Evolutionary conservation across 1,284 basidiomycete species (phyloP).

Genomic region (Flammula alnicola): DNA sequence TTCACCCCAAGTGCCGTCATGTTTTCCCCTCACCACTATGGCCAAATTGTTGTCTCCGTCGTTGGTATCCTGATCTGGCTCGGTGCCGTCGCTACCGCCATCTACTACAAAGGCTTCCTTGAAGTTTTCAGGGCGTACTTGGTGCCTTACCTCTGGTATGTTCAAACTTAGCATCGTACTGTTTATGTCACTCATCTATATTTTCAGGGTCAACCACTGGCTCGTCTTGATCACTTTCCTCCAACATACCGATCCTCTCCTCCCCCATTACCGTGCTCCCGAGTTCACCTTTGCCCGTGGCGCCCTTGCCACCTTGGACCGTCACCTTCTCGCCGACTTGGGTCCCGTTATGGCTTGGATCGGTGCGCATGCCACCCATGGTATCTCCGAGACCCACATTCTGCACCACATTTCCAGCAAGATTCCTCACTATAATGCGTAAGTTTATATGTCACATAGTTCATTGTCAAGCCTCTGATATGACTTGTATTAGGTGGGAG

Average conservation of each 20-base stretch:
- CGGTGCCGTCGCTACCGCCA: conserved; percentile 61
- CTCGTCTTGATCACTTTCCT: conserved; percentile 93
- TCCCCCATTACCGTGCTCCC: conserved; percentile 92
- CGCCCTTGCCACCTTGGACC: conserved; percentile 93
- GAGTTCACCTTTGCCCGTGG: conserved; percentile 96
- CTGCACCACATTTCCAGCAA: conserved; percentile 90
- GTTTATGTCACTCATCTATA: conserved; percentile 1
- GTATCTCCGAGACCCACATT: conserved; percentile 94
- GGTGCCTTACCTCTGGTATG: conserved; percentile 88
- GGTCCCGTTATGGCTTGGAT: conserved; percentile 78
- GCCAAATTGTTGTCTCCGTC: conserved; percentile 85
- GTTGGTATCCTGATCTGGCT: conserved; percentile 83
- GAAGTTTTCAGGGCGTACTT: conserved; percentile 85
- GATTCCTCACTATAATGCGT: conserved; percentile 92
- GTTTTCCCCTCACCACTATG: conserved; percentile 84
- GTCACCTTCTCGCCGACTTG: conserved; percentile 82
- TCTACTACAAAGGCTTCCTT: conserved; percentile 70
- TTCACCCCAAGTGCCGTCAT: conserved; percentile 83
- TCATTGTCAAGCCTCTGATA: background rate
- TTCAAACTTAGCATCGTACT: background rate
- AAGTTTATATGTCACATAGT: too few species aligned
- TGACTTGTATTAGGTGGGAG: conserved; percentile 81
- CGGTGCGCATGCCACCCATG: conserved; percentile 79
- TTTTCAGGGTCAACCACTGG: conserved; percentile 80
- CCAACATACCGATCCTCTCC: conserved; percentile 95